Base-by-base conservation (phyloP, 177 flowering plant genomes). In the Vitis hybrid region DNA sequence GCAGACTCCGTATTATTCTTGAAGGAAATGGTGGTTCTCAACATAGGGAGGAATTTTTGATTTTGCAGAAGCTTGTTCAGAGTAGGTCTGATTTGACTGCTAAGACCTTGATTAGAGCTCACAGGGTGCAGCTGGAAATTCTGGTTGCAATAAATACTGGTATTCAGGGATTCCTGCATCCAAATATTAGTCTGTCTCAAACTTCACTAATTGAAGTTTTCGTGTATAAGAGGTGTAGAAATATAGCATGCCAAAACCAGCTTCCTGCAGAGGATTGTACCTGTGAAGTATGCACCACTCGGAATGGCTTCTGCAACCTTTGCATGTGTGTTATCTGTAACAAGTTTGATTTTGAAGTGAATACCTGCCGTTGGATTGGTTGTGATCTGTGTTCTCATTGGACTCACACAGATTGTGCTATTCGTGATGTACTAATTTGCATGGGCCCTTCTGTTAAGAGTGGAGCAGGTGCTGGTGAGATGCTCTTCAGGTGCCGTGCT, bases 371-470 rank as follows among this genome's bases (percentile, higher is more conserved):
- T 1, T 95, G 99, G 99, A 81, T 95, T 72, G 99, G 99, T 69
- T 95, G 99, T 75, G 98, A 95, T 73, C 62, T 81, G 73, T 95
- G 99, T 71, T 92, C 97, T 66, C 99, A 95, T 70, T 95, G 98
- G 99, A 92, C 98, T 55, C 99, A 95, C 77, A 95, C 98, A 1
- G 99, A 94, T 68, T 95, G 99, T 81, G 99, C 99, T n/a, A 94
- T 94, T 64, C 91, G 86, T 55, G 92, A 88, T 73, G 92, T 95
- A 51, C 89, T 79, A 71, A 89, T 95, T 69, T 83, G 89, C 49
- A 91, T 84, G 92, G 99, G 97, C 31, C 80, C 91, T 68, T 75
- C 85, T 78, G 83, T 73, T 24, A 95, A 88, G 83, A 84, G 58
- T 74, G 97, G 89, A 51, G 77, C 83, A 28, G 85, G 86, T 62